Conservation (phyloP, 1,284 basidiomycete genomes). For the Cronartium ribicola region DNA sequence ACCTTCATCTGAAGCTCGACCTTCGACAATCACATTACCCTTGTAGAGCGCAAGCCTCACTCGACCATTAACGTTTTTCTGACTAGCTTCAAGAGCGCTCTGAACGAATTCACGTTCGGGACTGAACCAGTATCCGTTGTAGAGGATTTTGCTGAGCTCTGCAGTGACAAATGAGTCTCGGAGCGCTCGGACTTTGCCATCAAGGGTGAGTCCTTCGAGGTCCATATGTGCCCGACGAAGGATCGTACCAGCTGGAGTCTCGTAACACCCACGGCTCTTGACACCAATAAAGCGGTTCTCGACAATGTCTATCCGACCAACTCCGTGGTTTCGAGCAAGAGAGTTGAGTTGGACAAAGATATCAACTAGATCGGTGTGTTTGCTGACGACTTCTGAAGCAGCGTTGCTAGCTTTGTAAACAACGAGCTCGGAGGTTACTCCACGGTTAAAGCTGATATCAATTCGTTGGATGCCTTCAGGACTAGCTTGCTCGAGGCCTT, state of each 20-base stretch:
- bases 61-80: slow-evolving; percentile 90
- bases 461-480: slow-evolving; percentile 76
- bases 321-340: slow-evolving; percentile 87
- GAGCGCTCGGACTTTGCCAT: slow-evolving; percentile 90
- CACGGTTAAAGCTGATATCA: slow-evolving; percentile 71
- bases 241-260: slow-evolving; percentile 93
- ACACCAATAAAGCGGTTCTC: slow-evolving; percentile 99
- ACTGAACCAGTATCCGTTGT: slow-evolving; percentile 86
- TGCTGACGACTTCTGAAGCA: slow-evolving; percentile 55
- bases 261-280: slow-evolving; percentile 98
- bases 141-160: slow-evolving; percentile 83
- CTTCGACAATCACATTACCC: slow-evolving; percentile 92
- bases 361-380: slow-evolving; percentile 83
- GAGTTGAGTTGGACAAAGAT: slow-evolving; percentile 90
- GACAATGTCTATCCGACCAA: slow-evolving; percentile 96
- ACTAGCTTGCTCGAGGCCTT: slow-evolving; percentile 69
- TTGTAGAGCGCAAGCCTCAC: slow-evolving; percentile 90
- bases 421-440: slow-evolving; percentile 55
- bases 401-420: slow-evolving; percentile 44
- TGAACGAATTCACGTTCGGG: slow-evolving; percentile 95
- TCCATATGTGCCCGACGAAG: slow-evolving; percentile 93
- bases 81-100: slow-evolving; percentile 80
- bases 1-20: slow-evolving; percentile 83
- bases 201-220: slow-evolving; percentile 92
- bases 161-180: slow-evolving; percentile 92